Evolutionary conservation across 257 asterid species (phyloP), one percentile per base, ranked within the genome.

Genomic region (Ajuga chamaepitys): DNA sequence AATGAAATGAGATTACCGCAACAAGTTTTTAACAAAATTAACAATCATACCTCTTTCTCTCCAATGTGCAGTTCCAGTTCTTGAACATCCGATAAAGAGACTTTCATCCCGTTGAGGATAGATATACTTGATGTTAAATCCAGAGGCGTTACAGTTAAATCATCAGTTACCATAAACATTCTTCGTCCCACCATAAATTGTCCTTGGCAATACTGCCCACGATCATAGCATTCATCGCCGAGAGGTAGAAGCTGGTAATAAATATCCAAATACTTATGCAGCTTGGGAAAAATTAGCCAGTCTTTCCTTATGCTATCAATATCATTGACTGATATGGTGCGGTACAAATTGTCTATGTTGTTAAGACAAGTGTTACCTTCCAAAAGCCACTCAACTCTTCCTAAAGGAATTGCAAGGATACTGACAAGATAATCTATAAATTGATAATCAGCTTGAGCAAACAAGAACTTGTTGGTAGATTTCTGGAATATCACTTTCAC

Each of bases 381-480:
- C 32, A 64, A 1, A 51, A 69, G 69, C 1, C 4, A 30, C 51
- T 24, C 51, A 0, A 48, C 66, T 60, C 58, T 22, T 14, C 71
- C 77, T 0, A 72, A 12, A 0, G 81, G 75, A 0, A 72, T 62
- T 14, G 28, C n/a, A 2, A 77, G 65, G 9, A 72, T 38, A 24
- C 70, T 57, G 28, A 41, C 32, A 0, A 72, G 62, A 11, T 67
- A 72, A 10, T 77, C 70, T 0, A 67, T 21, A 3, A 77, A 77
- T 48, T 61, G 67, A 1, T 71, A 40, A 0, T 50, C 44, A 1
- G 72, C 65, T 26, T 45, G 47, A 14, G 56, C 71, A 40, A 45
- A 42, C 64, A 75, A 26, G 3, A 66, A 13, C 30, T 30, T 61
- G 1, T 50, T 55, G 0, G 11, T 71, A 1, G 67, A 66, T 60